Evolutionary conservation across 2,329 filamentous ascomycete species (phyloP), one percentile per base, ranked within the genome.

Genomic region (Colletotrichum siamense): DNA sequence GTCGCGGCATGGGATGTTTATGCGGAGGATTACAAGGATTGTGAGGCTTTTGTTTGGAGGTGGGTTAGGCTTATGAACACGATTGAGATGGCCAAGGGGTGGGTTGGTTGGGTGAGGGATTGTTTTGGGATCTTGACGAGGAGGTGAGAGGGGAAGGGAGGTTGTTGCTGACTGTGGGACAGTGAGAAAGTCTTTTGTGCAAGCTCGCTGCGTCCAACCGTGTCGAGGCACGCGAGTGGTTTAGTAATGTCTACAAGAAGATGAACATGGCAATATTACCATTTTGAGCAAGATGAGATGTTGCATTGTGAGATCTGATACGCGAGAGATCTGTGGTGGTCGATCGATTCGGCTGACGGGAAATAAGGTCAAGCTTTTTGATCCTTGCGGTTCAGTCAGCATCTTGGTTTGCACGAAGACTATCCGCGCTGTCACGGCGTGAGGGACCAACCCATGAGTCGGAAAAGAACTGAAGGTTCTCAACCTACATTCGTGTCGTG

Each of bases 1-100:
- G 84, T 84, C 39, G 89, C 88, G 0, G 82, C 91, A 2, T 94
- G 92, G 89, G 93, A 94, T 81, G 85, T 89, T 61, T 92, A 91
- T 81, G 91, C 88, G 0, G 85, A 92, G 77, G 91, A 93, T 79
- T 91, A 89, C 79, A 85, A 88, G 73, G 86, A 90, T 76, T 86
- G 87, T 18, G 92, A 94, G 79, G 82, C 86, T 3, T 94, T 93
- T 79, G 86, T 87, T 28, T 84, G 86, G 74, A 87, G 90, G 52
- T 87, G 92, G 71, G 82, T 94, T 3, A 83, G 84, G 55, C 77
- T 93, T 75, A 63, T 94, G 78, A 92, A 93, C 80, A 80, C 86
- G 34, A 79, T 90, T 44, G 87, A 89, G 77, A 80, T 79, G 36
- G 80, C 87, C 13, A 86, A 87, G 78, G 91, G 91, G 1, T 94